phyloP scores from a whole-genome alignment of 305 asterid genomes.

The Solanum hybrid region DNA sequence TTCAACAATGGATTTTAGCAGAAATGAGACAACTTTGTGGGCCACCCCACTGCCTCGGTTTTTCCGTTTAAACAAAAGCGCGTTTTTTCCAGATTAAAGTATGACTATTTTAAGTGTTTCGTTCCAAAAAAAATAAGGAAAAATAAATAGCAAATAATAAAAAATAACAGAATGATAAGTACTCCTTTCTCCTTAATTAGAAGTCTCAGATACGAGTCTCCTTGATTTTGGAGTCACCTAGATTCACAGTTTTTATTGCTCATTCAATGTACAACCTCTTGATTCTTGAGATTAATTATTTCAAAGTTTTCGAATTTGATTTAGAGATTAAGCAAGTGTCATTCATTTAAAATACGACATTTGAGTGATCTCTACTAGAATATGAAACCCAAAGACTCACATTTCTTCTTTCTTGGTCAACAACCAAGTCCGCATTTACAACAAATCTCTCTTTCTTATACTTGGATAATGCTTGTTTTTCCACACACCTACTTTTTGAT shows the following conservation, averaged over 20 bases:
- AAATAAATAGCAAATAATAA: background rate
- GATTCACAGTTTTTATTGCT: background rate
- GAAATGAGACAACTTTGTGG: background rate
- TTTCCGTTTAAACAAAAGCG: background rate
- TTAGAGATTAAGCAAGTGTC: background rate
- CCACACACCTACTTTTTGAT: background rate
- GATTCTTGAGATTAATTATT: background rate
- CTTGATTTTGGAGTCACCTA: too few species aligned
- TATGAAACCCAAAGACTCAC: background rate
- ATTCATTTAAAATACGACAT: background rate
- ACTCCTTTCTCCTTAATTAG: background rate
- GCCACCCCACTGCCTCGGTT: background rate
- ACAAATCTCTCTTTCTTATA: background rate
- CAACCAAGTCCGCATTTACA: background rate
- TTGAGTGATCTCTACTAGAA: background rate
- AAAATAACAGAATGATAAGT: background rate
- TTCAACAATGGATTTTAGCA: background rate
- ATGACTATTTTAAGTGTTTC: background rate
- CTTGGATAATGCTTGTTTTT: background rate
- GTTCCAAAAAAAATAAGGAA: background rate
- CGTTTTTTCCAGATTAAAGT: background rate
- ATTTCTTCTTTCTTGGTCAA: background rate
- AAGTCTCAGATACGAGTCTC: too few species aligned
- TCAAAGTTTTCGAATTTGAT: background rate
- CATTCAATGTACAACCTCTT: background rate